Evolutionary conservation across 2,329 filamentous ascomycete species (phyloP), one percentile per base, ranked within the genome.

Genomic region (Talaromyces sp.): DNA sequence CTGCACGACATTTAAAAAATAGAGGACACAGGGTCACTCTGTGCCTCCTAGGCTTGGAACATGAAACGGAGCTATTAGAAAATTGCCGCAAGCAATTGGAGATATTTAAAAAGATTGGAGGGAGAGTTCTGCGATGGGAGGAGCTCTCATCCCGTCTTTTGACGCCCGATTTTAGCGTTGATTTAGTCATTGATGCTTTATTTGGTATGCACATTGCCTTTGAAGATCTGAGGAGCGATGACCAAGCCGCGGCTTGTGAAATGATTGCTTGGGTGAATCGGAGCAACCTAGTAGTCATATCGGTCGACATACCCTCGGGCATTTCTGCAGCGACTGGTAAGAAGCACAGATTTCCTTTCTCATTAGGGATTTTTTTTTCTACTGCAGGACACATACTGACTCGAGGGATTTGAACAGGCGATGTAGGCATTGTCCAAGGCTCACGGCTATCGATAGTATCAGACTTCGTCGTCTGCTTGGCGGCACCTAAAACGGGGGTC

Each of bases 181-280:
- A 91, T 46, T 79, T 96, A 59, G 90, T 96, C 63, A 84, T 97
- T 57, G 94, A 99, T 70, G 92, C 91, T 1, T 78, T 97, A 11
- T 83, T 99, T 4, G 91, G 91, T 3, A 83, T 94, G 62, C 91
- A 94, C 45, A 85, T 91, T 58, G 87, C 89, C 2, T 97, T 97
- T 67, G 91, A 97, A 64, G 91, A 95, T 65, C 80, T 97, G 28
- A 84, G 90, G 36, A 88, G 87, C 2, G 87, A 88, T 15, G 89
- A 96, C 63, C 90, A 95, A 70, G 86, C 87, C 3, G 88, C 88
- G 0, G 89, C 91, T 0, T 92, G 95, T 67, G 89, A 95, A 68
- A 84, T 97, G 68, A 94, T 97, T 67, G 88, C 91, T 62, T 97
- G 92, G 91, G 88, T 91, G 2, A 97, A 97, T 69, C 87, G 91